phyloP scores from a whole-genome alignment of 352 stramenopile genomes.

The Globisporangium nagaii region DNA sequence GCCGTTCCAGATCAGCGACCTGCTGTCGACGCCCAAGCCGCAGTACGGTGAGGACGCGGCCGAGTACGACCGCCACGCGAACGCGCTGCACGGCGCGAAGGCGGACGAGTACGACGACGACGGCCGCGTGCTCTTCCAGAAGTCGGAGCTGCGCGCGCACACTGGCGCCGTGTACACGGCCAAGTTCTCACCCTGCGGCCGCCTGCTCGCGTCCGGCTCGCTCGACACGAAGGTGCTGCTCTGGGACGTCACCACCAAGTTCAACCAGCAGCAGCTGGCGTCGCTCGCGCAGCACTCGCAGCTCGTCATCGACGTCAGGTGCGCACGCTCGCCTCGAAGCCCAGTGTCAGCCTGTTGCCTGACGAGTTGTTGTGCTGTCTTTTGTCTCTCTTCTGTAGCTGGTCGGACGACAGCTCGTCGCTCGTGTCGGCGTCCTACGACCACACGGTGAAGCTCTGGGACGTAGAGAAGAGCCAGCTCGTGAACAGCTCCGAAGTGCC shows the following conservation, averaged over 20 bases:
- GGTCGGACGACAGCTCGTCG: conserved; percentile 68
- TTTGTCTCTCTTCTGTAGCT: conserved; percentile 25
- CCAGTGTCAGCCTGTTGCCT: no score
- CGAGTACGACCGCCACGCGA: conserved; percentile 27
- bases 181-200: conserved; percentile 81
- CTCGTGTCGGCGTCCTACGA: conserved; percentile 83
- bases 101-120: conserved; percentile 61
- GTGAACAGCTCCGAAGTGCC: conserved; percentile 59
- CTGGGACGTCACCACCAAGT: conserved; percentile 87
- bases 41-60: conserved; percentile 24
- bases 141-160: conserved; percentile 74
- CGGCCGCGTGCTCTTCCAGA: conserved; percentile 68
- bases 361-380: no score
- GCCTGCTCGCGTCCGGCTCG: conserved; percentile 72
- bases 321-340: no score
- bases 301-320: conserved; percentile 82
- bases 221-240: conserved; percentile 81
- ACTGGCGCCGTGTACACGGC: conserved; percentile 79
- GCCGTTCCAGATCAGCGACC: conserved; percentile 67
- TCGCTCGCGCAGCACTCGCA: conserved; percentile 69
- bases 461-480: conserved; percentile 74
- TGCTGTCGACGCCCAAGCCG: conserved; percentile 43
- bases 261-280: conserved; percentile 82
- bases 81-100: conserved; percentile 37
- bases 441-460: conserved; percentile 86